Evolutionary conservation across 495 filamentous ascomycete genomes (phyloP).

Genomic region (Penicillium tannophilum): DNA sequence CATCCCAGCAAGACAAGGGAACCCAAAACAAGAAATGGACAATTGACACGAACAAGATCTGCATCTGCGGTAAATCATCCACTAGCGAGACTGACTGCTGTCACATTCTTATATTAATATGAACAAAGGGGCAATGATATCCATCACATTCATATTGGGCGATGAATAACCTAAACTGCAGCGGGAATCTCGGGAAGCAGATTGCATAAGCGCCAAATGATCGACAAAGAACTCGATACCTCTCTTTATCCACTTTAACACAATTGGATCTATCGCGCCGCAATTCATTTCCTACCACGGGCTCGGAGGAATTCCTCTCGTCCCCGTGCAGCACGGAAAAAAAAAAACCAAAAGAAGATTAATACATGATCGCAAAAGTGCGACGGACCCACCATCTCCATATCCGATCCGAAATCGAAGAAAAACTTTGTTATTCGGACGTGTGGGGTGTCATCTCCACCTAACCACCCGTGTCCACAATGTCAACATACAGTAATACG

Average conservation of each 20-base stretch:
- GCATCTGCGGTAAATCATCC: neutral
- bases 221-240: neutral
- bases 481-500: neutral
- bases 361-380: too few species aligned
- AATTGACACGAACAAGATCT: neutral
- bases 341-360: too few species aligned
- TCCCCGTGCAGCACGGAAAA: neutral
- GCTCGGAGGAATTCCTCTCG: neutral
- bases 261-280: neutral
- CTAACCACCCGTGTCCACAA: neutral
- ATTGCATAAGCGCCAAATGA: slow-evolving; percentile 12
- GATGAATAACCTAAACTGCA: neutral
- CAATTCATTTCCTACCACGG: neutral
- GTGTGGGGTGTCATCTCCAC: slow-evolving; percentile 5
- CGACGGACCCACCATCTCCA: too few species aligned
- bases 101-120: neutral
- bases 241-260: neutral
- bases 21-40: neutral
- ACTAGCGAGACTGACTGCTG: neutral
- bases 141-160: neutral
- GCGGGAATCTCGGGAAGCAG: slow-evolving; percentile 15
- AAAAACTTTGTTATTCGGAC: neutral
- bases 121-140: neutral
- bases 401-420: too few species aligned
- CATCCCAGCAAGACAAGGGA: neutral